Evolutionary conservation across 1,284 basidiomycete species (phyloP).

Genomic region (Heliocybe sulcata): DNA sequence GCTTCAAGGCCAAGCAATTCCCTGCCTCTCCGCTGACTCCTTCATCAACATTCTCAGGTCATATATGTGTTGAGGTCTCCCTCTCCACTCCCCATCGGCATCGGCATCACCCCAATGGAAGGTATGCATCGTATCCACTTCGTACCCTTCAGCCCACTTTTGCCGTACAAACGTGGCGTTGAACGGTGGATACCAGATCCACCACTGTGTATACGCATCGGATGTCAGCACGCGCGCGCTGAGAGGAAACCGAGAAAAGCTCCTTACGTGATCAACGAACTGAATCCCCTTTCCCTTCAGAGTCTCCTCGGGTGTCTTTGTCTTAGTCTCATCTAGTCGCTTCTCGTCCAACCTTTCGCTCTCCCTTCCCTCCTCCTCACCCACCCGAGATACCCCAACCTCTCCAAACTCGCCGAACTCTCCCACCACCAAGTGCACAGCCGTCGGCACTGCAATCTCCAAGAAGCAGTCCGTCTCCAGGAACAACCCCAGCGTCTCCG

Average conservation of each 20-base stretch:
- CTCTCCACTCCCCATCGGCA: constrained; percentile 28
- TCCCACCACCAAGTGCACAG: constrained; percentile 29
- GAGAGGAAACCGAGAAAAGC: background rate
- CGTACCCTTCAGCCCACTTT: constrained; percentile 34
- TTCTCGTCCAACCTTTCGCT: too few relatives aligned
- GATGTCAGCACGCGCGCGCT: background rate
- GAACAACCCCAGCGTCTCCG: constrained; percentile 33
- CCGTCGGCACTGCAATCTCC: constrained; percentile 39
- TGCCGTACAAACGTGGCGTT: constrained; percentile 37
- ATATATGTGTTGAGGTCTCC: constrained; percentile 24
- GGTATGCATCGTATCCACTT: constrained; percentile 45
- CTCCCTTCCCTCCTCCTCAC: background rate
- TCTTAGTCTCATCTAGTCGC: too few relatives aligned
- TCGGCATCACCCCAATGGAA: constrained; percentile 38
- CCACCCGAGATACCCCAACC: too few relatives aligned
- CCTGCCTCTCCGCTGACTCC: constrained; percentile 31
- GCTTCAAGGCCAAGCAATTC: constrained; percentile 6
- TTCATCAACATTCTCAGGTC: constrained; percentile 27
- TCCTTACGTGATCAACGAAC: constrained; percentile 39
- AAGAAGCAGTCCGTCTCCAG: constrained; percentile 41
- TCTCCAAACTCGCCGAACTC: background rate
- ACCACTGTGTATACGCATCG: constrained; percentile 27
- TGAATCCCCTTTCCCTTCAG: constrained; percentile 19
- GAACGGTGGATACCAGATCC: constrained; percentile 41
- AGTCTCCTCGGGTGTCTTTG: constrained; percentile 18